These are phyloP conservation scores for Naganishia randhawae DNA, from an alignment of 768 basidiomycete species.

Conservation along the genomic window DNA sequence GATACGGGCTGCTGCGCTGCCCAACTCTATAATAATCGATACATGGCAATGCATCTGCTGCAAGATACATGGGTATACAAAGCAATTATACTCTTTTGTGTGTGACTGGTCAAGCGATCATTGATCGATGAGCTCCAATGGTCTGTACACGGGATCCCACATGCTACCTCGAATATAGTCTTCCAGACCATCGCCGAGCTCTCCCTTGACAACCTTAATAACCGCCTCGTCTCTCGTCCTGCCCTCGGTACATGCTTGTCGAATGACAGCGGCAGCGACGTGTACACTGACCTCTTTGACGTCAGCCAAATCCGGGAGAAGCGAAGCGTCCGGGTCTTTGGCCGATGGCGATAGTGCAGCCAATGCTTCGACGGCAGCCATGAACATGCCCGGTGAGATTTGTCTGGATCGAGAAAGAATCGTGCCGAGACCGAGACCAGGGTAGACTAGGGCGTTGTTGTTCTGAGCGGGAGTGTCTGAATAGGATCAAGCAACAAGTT, in stretches of 20 bases:
- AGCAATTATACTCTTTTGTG: no score
- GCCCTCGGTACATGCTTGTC: constrained; percentile 73
- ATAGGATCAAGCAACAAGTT: background rate
- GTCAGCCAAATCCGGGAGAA: constrained; percentile 74
- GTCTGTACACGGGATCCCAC: constrained; percentile 52
- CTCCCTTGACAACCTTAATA: constrained; percentile 42
- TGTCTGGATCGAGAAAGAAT: constrained; percentile 64
- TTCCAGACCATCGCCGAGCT: constrained; percentile 39
- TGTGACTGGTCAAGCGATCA: no score
- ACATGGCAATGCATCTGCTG: no score
- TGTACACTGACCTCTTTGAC: constrained; percentile 70
- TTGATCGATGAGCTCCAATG: constrained; percentile 39
- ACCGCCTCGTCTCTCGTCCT: constrained; percentile 54
- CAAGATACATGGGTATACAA: no score
- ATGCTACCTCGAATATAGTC: constrained; percentile 57
- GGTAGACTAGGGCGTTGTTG: constrained; percentile 59
- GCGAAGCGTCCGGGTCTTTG: constrained; percentile 64
- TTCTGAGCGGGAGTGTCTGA: constrained; percentile 27
- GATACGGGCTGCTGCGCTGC: no score
- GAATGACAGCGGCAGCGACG: constrained; percentile 73
- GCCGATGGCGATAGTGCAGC: constrained; percentile 73
- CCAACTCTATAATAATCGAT: no score
- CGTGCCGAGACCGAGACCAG: constrained; percentile 77
- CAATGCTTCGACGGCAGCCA: constrained; percentile 71
- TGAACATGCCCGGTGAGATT: constrained; percentile 78